Percentiles rank a stretch among this genome's conserved stretches.
Conservation (phyloP, 805 yeast species). For the Torulaspora delbrueckii region DNA sequence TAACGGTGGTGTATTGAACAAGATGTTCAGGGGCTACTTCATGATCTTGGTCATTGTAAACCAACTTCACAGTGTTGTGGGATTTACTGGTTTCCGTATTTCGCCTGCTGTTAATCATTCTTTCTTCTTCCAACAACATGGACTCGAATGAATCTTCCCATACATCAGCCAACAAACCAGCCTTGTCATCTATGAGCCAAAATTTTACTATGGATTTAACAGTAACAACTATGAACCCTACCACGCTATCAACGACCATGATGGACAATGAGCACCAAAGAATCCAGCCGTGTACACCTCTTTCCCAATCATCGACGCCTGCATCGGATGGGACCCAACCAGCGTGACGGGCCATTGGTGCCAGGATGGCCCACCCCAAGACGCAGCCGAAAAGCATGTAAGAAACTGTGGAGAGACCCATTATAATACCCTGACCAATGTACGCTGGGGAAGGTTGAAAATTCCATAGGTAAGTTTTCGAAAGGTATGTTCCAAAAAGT, state of each 20-base stretch:
- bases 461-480: conserved; percentile 69
- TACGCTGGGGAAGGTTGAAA: conserved; percentile 97
- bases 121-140: conserved; percentile 33
- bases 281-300: conserved; percentile 96
- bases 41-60: conserved; percentile 32
- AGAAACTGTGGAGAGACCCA: conserved; percentile 89
- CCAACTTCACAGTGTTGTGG: conserved; percentile 29
- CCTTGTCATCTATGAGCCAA: conserved; percentile 24
- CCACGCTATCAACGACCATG: conserved; percentile 88
- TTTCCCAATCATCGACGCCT: conserved; percentile 74
- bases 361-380: conserved; percentile 89
- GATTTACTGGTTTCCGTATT: conserved; percentile 15
- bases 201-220: conserved; percentile 39
- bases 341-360: conserved; percentile 62
- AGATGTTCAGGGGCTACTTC: conserved; percentile 44
- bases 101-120: conserved; percentile 24
- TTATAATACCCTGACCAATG: conserved; percentile 94
- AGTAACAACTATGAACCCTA: conserved; percentile 66
- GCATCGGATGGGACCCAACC: conserved; percentile 90
- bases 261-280: conserved; percentile 89
- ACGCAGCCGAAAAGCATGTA: conserved; percentile 88
- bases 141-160: conserved; percentile 33
- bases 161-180: conserved; percentile 19
- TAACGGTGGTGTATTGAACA: conserved; percentile 46
- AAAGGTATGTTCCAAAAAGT: conserved; percentile 62